Evolutionary conservation across 768 basidiomycete genomes (phyloP).

Genomic region (Amanita rubescens): DNA sequence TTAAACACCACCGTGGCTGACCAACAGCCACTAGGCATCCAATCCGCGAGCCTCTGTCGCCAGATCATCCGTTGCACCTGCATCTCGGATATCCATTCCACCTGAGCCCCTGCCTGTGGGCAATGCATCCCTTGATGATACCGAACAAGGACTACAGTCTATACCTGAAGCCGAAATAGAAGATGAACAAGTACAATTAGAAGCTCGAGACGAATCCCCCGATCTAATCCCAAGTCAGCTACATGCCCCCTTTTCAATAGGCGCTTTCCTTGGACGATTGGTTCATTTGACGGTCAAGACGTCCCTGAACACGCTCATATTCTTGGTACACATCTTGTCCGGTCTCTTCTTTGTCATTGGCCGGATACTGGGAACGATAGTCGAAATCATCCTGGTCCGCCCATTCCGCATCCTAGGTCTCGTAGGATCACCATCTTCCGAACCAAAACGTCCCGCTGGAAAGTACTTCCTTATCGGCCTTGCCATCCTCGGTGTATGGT

Average conservation of each 20-base stretch:
- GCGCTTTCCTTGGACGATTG: conserved; percentile 34
- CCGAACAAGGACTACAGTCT: conserved; percentile 49
- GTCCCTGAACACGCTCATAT: conserved; percentile 15
- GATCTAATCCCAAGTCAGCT: conserved; percentile 19
- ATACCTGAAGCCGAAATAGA: conserved; percentile 45
- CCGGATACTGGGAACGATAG: conserved; percentile 38
- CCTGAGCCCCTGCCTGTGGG: conserved; percentile 18
- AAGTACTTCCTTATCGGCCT: conserved; percentile 38
- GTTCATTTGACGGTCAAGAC: conserved; percentile 25
- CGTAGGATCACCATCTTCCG: not conserved
- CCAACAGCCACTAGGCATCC: conserved; percentile 15
- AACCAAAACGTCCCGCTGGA: not conserved
- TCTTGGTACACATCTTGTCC: conserved; percentile 25
- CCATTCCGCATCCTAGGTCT: conserved; percentile 23
- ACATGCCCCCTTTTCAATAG: conserved; percentile 30
- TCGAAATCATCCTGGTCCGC: conserved; percentile 40
- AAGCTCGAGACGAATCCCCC: conserved; percentile 5
- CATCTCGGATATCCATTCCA: conserved; percentile 22
- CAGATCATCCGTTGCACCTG: conserved; percentile 32
- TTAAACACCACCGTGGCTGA: conserved; percentile 7
- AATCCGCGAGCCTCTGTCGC: conserved; percentile 26
- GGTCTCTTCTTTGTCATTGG: conserved; percentile 36
- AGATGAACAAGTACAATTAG: conserved; percentile 18
- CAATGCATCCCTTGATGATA: conserved; percentile 34
- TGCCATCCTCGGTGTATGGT: conserved; percentile 39